Base-by-base conservation (phyloP, 768 basidiomycete genomes). In the Peribolospora kevripleyi region DNA sequence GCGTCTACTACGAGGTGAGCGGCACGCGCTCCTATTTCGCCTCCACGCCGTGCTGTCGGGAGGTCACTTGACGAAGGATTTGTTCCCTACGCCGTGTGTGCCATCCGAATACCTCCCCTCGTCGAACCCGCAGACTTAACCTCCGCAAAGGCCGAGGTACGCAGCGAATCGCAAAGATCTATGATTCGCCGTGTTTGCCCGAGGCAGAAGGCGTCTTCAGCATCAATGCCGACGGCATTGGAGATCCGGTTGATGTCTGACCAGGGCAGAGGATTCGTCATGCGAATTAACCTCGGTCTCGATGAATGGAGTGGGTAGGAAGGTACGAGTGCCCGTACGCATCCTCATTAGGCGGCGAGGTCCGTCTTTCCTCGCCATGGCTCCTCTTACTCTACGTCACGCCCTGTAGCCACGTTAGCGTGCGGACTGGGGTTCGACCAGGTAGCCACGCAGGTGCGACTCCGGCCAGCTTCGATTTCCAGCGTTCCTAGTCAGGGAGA, bases 161-260 rank as follows among this genome's bases (percentile, higher is more conserved):
- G 58, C 87, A 84, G 51, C 82, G 93, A 55, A 79, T 84, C 25
- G 93, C 88, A 70, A 91, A 88, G 69, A 90, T 98, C 60, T 91
- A 93, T 62, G 93, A 98, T 71, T 91, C 87, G 3, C 93, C 93
- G 0, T 95, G 88, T 69, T 71, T 98, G 42, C 91, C 93, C 7
- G 93, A 98, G 68, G 85, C 84, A 60, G 91, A 97, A 66, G 87
- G 82, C 3, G 82, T 82, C 54, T 98, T 97, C 66, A 85, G 88
- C 42, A 95, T 97, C 68, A 79, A 86, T 53, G 70, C 78, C 6
- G 79, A 82, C 61, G 91, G 91, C 57, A 87, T 97, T 57, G 84
- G 84, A 5, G 91, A 95, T 64, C 88, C 90, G 25, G 25, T 25
- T 25, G 25, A 25, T 25, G 2, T 86, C 90, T 62, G 90, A 91